These are phyloP conservation scores for Fusarium sp. DNA, from an alignment of 2,329 filamentous ascomycete species.

Conservation along the genomic window DNA sequence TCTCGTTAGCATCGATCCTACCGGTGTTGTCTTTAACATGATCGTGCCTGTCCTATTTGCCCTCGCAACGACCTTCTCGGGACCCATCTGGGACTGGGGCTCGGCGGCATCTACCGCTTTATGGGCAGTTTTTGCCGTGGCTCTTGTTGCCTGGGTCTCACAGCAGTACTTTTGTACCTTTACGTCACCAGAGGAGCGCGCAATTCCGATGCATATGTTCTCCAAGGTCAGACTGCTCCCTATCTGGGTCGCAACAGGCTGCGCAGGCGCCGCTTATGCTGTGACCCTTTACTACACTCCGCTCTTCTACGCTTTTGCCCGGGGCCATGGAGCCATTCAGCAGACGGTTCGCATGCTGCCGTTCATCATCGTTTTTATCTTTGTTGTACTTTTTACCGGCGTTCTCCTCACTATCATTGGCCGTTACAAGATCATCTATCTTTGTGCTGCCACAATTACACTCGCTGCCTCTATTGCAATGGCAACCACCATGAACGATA, in stretches of 20 bases:
- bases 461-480: not conserved
- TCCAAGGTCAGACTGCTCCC: not conserved
- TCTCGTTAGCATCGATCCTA: not conserved
- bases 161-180: not conserved
- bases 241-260: not conserved
- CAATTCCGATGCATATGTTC: not conserved
- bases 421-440: not conserved
- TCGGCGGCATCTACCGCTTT: not conserved
- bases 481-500: not conserved
- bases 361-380: not conserved
- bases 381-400: not conserved
- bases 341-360: not conserved
- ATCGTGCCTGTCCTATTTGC: not conserved
- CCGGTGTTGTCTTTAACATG: not conserved
- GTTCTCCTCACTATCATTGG: not conserved
- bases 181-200: not conserved
- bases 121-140: not conserved
- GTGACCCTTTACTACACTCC: not conserved
- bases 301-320: conserved; percentile 1
- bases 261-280: not conserved
- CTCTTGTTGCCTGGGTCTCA: not conserved
- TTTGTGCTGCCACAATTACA: not conserved
- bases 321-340: not conserved
- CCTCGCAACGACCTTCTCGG: not conserved
- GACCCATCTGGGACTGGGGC: not conserved